phyloP scores from a whole-genome alignment of 345 rosid genomes.

The Eucalyptus tenuipes region DNA sequence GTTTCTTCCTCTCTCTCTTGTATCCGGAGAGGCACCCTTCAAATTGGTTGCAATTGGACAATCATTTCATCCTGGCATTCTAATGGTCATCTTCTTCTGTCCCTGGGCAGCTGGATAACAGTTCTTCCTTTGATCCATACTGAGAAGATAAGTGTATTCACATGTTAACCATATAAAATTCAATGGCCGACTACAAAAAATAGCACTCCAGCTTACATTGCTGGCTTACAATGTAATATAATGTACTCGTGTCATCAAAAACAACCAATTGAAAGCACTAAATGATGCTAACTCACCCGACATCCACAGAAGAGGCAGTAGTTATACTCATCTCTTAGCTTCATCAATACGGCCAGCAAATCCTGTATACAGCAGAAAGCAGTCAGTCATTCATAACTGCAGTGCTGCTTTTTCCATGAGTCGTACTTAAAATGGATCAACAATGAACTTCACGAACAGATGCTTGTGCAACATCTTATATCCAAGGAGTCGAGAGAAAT shows the following conservation, averaged over 20 bases:
- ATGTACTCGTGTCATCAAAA: neutral
- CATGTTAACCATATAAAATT: neutral
- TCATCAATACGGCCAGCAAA: constrained; percentile 54
- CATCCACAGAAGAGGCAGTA: constrained; percentile 85
- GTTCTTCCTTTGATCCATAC: constrained; percentile 81
- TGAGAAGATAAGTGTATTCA: constrained; percentile 17
- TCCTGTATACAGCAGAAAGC: constrained; percentile 41
- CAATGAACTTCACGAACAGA: neutral
- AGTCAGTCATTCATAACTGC: neutral
- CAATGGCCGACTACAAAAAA: neutral
- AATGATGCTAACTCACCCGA: constrained; percentile 23
- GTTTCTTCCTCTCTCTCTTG: neutral
- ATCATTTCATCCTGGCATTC: neutral
- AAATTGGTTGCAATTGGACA: neutral
- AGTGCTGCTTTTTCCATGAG: neutral
- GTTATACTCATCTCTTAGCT: constrained; percentile 60
- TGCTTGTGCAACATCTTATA: neutral
- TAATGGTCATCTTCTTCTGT: constrained; percentile 64
- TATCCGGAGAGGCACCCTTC: neutral
- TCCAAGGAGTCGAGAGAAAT: neutral
- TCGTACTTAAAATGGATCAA: neutral
- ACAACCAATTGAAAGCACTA: neutral
- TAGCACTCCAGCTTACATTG: neutral
- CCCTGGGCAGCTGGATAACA: constrained; percentile 72
- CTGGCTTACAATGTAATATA: neutral